phyloP scores from a whole-genome alignment of 164 flowering plant species.

The Amborella trichopoda region DNA sequence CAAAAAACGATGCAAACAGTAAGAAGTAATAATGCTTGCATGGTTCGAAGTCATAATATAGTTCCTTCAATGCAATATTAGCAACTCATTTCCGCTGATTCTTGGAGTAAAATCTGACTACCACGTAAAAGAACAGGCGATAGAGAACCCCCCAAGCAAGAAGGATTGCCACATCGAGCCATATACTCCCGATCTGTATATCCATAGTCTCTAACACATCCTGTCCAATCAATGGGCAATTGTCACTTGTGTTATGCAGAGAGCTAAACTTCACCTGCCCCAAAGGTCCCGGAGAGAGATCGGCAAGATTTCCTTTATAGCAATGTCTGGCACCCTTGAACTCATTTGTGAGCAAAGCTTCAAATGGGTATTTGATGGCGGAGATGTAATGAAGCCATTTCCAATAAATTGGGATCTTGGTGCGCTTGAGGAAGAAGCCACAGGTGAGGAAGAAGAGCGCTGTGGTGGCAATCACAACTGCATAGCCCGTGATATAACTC shows the following conservation, averaged over 20 bases:
- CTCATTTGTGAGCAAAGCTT: conserved; percentile 45
- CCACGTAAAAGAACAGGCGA: conserved; percentile 57
- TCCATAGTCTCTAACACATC: conserved; percentile 50
- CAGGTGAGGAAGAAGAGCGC: conserved; percentile 74
- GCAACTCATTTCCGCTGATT: conserved; percentile 65
- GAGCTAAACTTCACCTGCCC: conserved; percentile 33
- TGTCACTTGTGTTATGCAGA: conserved; percentile 12
- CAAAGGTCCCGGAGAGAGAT: conserved; percentile 63
- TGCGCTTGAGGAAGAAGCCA: conserved; percentile 62
- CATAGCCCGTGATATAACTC: conserved; percentile 63
- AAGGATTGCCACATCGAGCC: conserved; percentile 44
- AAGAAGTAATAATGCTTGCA: not conserved
- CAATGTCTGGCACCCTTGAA: conserved; percentile 23
- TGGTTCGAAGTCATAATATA: too few species aligned
- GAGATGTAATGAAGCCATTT: conserved; percentile 73
- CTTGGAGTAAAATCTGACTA: conserved; percentile 69
- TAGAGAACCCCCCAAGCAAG: conserved; percentile 74
- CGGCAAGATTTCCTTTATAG: conserved; percentile 25
- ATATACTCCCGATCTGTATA: conserved; percentile 29
- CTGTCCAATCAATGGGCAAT: conserved; percentile 45
- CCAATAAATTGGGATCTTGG: conserved; percentile 47
- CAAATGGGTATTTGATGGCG: conserved; percentile 74
- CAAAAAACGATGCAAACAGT: not conserved
- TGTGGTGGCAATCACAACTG: conserved; percentile 68
- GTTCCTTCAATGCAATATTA: not conserved